Conservation (phyloP, 2,329 filamentous ascomycete species). For the Periconia sp. region DNA sequence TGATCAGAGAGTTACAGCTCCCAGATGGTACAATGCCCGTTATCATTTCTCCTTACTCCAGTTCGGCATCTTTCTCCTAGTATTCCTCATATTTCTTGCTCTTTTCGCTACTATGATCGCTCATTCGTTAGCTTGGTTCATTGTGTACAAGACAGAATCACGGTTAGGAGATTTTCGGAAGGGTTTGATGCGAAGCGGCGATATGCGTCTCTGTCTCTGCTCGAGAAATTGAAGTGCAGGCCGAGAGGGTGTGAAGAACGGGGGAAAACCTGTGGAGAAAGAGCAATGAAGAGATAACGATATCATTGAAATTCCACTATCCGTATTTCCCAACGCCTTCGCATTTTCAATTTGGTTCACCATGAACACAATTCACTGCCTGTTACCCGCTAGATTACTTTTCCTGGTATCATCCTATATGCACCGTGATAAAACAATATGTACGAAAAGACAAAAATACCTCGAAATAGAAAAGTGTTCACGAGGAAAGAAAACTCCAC, state of each 20-base stretch:
- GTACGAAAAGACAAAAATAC: neutral
- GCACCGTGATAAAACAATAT: neutral
- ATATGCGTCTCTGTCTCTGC: constrained; percentile 37
- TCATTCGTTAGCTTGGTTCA: constrained; percentile 29
- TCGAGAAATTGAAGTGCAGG: neutral
- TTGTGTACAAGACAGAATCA: constrained; percentile 33
- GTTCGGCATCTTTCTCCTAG: constrained; percentile 7
- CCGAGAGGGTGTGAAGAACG: neutral
- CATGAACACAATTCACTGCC: neutral
- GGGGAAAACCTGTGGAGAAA: neutral
- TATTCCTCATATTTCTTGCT: constrained; percentile 17
- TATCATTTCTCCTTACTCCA: constrained; percentile 4
- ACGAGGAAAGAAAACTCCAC: neutral
- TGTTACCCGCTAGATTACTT: neutral
- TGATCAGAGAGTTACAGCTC: no score
- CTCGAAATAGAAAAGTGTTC: neutral
- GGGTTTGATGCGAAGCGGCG: constrained; percentile 25
- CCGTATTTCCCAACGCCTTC: neutral
- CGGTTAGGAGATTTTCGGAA: constrained; percentile 24
- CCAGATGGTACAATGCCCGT: neutral
- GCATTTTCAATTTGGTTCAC: neutral
- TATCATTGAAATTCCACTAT: neutral
- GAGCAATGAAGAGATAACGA: neutral
- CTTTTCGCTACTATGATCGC: constrained; percentile 24
- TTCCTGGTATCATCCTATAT: neutral